phyloP scores from a whole-genome alignment of 306 rosid genomes.

The Argentina anserina region DNA sequence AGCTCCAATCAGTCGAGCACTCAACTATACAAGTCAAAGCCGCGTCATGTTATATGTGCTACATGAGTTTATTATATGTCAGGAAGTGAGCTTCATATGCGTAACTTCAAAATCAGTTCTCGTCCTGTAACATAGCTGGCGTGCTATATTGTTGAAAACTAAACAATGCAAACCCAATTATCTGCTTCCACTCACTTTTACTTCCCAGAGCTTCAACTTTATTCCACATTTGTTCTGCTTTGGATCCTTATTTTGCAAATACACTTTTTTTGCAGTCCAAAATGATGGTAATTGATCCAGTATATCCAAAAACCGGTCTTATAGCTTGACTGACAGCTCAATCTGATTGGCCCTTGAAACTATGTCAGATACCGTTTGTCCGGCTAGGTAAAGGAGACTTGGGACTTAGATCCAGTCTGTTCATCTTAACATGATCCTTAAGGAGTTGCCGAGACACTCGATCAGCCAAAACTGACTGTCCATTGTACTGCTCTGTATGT shows the following conservation, averaged over 20 bases:
- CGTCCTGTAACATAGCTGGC: slow-evolving; percentile 23
- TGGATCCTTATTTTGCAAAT: slow-evolving; percentile 48
- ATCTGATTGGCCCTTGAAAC: slow-evolving; percentile 28
- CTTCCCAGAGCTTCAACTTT: slow-evolving; percentile 33
- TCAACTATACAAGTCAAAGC: slow-evolving; percentile 31
- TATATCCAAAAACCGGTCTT: slow-evolving; percentile 27
- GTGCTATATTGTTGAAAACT: slow-evolving; percentile 23
- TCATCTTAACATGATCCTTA: slow-evolving; percentile 58
- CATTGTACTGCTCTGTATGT: slow-evolving; percentile 53
- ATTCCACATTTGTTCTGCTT: slow-evolving; percentile 43
- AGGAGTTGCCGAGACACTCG: slow-evolving; percentile 80
- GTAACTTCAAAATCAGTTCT: slow-evolving; percentile 24
- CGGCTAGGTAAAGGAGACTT: slow-evolving; percentile 53
- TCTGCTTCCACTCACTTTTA: slow-evolving; percentile 37
- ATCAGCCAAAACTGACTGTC: slow-evolving; percentile 86
- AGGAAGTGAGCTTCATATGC: slow-evolving; percentile 29
- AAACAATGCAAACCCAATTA: slow-evolving; percentile 32
- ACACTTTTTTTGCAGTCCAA: slow-evolving; percentile 39
- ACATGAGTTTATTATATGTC: slow-evolving; percentile 29
- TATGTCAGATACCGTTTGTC: slow-evolving; percentile 54
- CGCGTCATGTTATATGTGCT: slow-evolving; percentile 27
- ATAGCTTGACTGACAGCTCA: slow-evolving; percentile 30
- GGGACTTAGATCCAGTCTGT: slow-evolving; percentile 70
- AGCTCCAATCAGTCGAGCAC: slow-evolving; percentile 32
- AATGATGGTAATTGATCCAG: slow-evolving; percentile 33